phyloP scores from a whole-genome alignment of 164 flowering plant genomes.

The Annona cherimola region DNA sequence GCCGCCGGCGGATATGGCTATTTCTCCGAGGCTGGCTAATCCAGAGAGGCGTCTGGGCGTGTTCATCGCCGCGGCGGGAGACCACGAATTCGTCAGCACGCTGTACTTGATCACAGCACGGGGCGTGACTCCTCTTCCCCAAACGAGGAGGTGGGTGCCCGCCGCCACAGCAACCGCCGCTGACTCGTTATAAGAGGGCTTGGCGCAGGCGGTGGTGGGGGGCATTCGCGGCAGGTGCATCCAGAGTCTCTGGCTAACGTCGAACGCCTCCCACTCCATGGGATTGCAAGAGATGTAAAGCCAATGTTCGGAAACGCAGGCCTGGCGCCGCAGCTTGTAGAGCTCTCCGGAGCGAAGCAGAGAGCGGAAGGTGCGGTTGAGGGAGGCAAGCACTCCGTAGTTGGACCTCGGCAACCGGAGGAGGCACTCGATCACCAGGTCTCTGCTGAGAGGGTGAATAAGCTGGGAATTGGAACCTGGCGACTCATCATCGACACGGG shows the following conservation, averaged over 20 bases:
- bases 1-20: conserved; percentile 92
- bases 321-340: conserved; percentile 49
- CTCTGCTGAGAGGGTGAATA: conserved; percentile 56
- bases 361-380: conserved; percentile 54
- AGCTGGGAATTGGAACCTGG: conserved; percentile 32
- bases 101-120: conserved; percentile 68
- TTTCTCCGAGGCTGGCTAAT: conserved; percentile 81
- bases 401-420: conserved; percentile 76
- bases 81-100: conserved; percentile 73
- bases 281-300: conserved; percentile 76
- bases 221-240: conserved; percentile 77
- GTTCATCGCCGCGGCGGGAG: conserved; percentile 67
- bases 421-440: conserved; percentile 63
- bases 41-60: conserved; percentile 84
- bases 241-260: conserved; percentile 63
- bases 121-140: conserved; percentile 65
- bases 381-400: conserved; percentile 62
- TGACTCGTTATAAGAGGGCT: conserved; percentile 83
- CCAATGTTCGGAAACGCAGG: conserved; percentile 78
- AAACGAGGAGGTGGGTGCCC: conserved; percentile 93
- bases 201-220: conserved; percentile 63
- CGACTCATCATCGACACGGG: background rate
- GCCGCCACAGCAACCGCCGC: conserved; percentile 88
- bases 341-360: conserved; percentile 64
- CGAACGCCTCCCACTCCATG: conserved; percentile 91